Conservation (phyloP, 192 early-diverging fungal species). For the Rhizophagus prolifer region DNA sequence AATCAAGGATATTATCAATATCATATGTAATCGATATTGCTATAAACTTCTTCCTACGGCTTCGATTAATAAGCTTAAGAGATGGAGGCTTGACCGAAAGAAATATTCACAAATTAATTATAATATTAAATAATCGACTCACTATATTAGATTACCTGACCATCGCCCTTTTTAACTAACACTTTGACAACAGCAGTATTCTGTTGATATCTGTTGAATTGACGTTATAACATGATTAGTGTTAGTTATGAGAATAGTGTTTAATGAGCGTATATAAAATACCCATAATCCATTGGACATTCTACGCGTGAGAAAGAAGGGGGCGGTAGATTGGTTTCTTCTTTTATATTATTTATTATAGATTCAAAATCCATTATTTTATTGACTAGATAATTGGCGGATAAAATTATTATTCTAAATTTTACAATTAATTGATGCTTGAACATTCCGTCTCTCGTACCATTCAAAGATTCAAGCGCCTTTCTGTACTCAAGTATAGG, state of each 20-base stretch:
- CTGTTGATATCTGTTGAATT: conserved; percentile 47
- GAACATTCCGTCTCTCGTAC: conserved; percentile 36
- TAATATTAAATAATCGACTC: background rate
- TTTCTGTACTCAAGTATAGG: conserved; percentile 47
- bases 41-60: conserved; percentile 11
- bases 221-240: too few relatives aligned
- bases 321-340: conserved; percentile 50
- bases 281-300: conserved; percentile 57
- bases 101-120: background rate
- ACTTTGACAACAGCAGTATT: conserved; percentile 53
- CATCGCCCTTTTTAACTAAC: conserved; percentile 41
- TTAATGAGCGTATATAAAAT: background rate
- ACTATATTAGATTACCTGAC: conserved; percentile 33
- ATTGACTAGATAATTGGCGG: background rate
- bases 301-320: conserved; percentile 56
- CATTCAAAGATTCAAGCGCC: conserved; percentile 44
- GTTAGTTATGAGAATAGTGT: too few relatives aligned
- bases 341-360: conserved; percentile 25
- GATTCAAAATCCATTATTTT: conserved; percentile 10
- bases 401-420: background rate
- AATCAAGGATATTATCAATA: conserved; percentile 34
- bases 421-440: background rate
- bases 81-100: conserved; percentile 9
- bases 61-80: conserved; percentile 35
- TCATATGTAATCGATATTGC: conserved; percentile 27